Conservation (phyloP, 768 basidiomycete genomes). For the Pisolithus tinctorius region DNA sequence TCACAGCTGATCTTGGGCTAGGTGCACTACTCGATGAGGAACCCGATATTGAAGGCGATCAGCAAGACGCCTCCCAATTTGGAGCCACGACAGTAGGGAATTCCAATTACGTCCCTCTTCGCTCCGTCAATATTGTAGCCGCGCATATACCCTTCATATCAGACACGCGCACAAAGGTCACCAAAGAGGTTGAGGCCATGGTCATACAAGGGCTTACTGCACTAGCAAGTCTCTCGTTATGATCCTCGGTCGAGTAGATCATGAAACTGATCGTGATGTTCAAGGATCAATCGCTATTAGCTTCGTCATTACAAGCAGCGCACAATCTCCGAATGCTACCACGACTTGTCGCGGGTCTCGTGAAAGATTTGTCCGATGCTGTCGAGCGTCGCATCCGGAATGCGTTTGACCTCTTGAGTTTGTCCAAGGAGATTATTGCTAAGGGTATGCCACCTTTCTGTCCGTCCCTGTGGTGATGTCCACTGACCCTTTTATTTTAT, state of each 20-base stretch:
- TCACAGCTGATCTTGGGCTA: slow-evolving; percentile 17
- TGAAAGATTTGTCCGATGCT: slow-evolving; percentile 73
- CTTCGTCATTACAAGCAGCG: slow-evolving; percentile 92
- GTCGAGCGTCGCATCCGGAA: slow-evolving; percentile 75
- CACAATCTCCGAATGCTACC: slow-evolving; percentile 87
- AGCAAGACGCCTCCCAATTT: not conserved
- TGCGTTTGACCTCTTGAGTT: slow-evolving; percentile 81
- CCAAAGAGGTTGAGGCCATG: slow-evolving; percentile 87
- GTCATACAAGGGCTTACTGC: slow-evolving; percentile 72
- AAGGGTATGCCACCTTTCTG: slow-evolving; percentile 47
- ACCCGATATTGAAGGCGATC: slow-evolving; percentile 15
- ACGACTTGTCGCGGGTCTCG: slow-evolving; percentile 69
- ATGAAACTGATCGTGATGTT: not conserved
- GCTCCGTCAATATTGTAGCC: slow-evolving; percentile 66
- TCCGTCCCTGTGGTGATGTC: slow-evolving; percentile 2
- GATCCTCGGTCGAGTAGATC: not conserved
- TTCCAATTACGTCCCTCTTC: slow-evolving; percentile 45
- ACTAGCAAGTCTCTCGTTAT: slow-evolving; percentile 44
- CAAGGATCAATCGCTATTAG: slow-evolving; percentile 85
- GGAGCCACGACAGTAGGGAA: slow-evolving; percentile 11
- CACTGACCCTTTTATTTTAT: not conserved
- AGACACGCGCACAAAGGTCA: slow-evolving; percentile 61
- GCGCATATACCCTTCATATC: slow-evolving; percentile 68
- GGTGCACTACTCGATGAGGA: slow-evolving; percentile 45
- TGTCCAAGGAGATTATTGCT: slow-evolving; percentile 77